Conservation (phyloP, 495 filamentous ascomycete genomes). For the Daldinia grandis region DNA sequence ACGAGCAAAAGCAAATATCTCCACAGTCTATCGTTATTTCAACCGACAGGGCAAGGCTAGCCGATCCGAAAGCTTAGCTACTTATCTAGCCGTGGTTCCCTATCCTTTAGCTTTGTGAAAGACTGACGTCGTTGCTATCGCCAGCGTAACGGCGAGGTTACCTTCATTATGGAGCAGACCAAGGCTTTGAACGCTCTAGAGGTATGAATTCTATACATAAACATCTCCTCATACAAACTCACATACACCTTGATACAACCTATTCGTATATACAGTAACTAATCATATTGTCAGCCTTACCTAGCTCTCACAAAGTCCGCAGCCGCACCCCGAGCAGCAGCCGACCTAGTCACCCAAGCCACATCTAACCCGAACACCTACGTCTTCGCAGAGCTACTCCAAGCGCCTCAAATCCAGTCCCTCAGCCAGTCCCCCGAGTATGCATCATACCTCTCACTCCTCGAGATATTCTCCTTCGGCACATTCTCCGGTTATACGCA, state of each 20-base stretch:
- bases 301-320: constrained; percentile 87
- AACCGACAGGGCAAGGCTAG: not conserved
- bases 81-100: constrained; percentile 13
- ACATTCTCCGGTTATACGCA: constrained; percentile 76
- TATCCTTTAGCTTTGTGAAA: constrained; percentile 29
- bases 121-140: constrained; percentile 39
- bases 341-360: constrained; percentile 86
- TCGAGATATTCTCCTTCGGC: constrained; percentile 93
- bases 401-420: constrained; percentile 80
- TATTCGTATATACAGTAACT: too few relatives aligned
- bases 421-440: constrained; percentile 62
- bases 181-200: constrained; percentile 85
- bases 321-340: constrained; percentile 80
- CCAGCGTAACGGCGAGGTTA: constrained; percentile 17
- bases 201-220: constrained; percentile 45
- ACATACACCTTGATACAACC: constrained; percentile 16
- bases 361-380: constrained; percentile 88
- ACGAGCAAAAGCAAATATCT: not conserved
- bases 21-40: not conserved
- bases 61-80: not conserved
- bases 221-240: too few relatives aligned
- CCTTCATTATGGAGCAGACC: constrained; percentile 76
- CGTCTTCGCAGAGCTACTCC: constrained; percentile 93
- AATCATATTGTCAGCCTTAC: constrained; percentile 68
- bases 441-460: constrained; percentile 70